Percentiles rank a stretch among this genome's conserved stretches.
Conservation (phyloP, 106 monocot species). For the Cymbidium sinense region DNA sequence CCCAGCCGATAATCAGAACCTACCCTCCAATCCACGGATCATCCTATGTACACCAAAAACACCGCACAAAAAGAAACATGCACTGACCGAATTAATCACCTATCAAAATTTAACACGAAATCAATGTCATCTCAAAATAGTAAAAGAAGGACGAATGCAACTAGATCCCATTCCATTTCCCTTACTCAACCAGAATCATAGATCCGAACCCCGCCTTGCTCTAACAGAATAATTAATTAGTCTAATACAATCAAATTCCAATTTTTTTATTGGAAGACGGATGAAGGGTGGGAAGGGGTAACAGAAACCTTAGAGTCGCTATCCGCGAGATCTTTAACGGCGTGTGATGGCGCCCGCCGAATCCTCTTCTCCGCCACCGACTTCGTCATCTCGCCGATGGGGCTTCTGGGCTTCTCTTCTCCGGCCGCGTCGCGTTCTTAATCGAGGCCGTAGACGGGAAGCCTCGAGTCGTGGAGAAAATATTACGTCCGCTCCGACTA, state of each 20-base stretch:
- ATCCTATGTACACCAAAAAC: too few relatives aligned
- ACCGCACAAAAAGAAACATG: too few relatives aligned
- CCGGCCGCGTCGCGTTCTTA: background rate
- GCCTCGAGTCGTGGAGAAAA: background rate
- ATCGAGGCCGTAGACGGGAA: background rate
- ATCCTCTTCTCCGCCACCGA: conserved; percentile 55
- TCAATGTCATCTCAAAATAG: too few relatives aligned
- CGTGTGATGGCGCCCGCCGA: conserved; percentile 30
- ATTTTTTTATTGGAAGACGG: background rate
- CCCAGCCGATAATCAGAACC: background rate
- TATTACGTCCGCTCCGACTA: too few relatives aligned
- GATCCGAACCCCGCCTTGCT: background rate
- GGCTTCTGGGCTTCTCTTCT: background rate
- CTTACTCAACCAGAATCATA: too few relatives aligned
- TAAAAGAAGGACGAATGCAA: too few relatives aligned
- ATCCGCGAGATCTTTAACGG: conserved; percentile 32
- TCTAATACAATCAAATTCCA: background rate
- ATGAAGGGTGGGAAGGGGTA: background rate
- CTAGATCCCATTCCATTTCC: too few relatives aligned
- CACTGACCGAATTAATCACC: too few relatives aligned
- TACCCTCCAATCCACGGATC: background rate
- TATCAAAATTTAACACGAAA: too few relatives aligned
- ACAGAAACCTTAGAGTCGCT: background rate
- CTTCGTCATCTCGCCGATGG: conserved; percentile 42
- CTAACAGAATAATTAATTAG: background rate